These are phyloP conservation scores for Fusarium marasasianum DNA, from an alignment of 2,329 filamentous ascomycete species.

Conservation along the genomic window DNA sequence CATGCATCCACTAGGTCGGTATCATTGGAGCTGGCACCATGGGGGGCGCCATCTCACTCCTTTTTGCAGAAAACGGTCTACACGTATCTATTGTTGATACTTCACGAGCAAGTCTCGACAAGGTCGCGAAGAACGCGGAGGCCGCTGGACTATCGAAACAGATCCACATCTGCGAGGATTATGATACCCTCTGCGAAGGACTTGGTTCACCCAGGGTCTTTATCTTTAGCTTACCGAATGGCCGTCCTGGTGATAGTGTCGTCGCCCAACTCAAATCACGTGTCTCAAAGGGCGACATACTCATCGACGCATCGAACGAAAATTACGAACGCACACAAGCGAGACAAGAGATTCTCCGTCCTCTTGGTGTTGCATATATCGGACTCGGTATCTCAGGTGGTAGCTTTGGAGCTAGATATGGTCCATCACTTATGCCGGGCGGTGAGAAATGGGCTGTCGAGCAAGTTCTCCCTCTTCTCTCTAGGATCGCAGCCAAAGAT, in stretches of 20 bases:
- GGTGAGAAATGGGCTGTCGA: conserved; percentile 67
- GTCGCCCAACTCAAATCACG: conserved; percentile 45
- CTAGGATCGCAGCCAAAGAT: conserved; percentile 71
- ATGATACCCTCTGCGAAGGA: conserved; percentile 20
- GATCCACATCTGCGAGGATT: conserved; percentile 13
- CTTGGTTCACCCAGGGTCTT: conserved; percentile 25
- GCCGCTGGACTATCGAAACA: conserved; percentile 1
- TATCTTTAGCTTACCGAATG: conserved; percentile 31
- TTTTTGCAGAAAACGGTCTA: conserved; percentile 11
- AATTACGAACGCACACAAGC: conserved; percentile 72
- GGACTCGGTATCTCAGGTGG: conserved; percentile 76
- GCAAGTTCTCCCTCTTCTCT: conserved; percentile 67
- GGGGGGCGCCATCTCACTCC: conserved; percentile 9
- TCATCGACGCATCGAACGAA: conserved; percentile 76
- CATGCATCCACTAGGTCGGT: neutral
- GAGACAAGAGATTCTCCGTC: conserved; percentile 65
- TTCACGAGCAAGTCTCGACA: neutral
- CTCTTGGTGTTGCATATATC: conserved; percentile 70
- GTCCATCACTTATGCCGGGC: conserved; percentile 74
- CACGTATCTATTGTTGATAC: conserved; percentile 13
- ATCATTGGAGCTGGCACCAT: conserved; percentile 21
- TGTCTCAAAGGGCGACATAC: conserved; percentile 69
- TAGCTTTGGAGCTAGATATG: conserved; percentile 72
- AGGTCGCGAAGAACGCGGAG: conserved; percentile 6
- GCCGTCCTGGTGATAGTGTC: conserved; percentile 12